phyloP scores from a whole-genome alignment of 148 eudicot genomes.

The Pharnaceum exiguum region DNA sequence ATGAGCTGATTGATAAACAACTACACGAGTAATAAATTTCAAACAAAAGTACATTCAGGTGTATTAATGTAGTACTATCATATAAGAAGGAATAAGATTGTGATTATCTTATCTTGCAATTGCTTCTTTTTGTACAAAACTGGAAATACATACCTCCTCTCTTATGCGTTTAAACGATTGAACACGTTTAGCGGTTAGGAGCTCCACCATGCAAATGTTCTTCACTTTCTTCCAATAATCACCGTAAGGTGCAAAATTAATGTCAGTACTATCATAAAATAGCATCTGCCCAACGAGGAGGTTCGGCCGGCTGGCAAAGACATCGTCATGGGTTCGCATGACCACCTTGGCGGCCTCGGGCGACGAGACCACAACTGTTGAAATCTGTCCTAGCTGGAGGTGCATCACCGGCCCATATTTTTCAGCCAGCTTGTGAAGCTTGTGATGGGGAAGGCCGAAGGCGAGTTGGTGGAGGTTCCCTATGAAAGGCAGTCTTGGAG shows the following conservation, averaged over 20 bases:
- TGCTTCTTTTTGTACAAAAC: too few species aligned
- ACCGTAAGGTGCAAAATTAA: conserved; percentile 8
- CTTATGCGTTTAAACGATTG: conserved; percentile 10
- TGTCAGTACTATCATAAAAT: background rate
- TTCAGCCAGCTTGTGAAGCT: background rate
- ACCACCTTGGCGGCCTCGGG: conserved; percentile 8
- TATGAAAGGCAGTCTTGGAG: background rate
- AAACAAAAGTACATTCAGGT: too few species aligned
- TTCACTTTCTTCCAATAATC: conserved; percentile 9
- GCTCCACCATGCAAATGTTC: conserved; percentile 8
- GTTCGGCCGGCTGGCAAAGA: conserved; percentile 8
- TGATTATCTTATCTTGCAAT: too few species aligned
- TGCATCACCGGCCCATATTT: conserved; percentile 18
- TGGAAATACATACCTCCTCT: conserved; percentile 11
- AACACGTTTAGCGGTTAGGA: conserved; percentile 12
- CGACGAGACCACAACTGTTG: conserved; percentile 5
- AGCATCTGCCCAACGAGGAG: background rate
- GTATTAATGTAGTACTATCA: too few species aligned
- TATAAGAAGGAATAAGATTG: too few species aligned
- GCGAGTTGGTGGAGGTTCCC: conserved; percentile 11
- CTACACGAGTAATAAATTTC: too few species aligned
- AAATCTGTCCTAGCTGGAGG: conserved; percentile 14
- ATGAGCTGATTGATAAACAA: too few species aligned
- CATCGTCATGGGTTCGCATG: conserved; percentile 8
- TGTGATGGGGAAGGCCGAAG: background rate